phyloP scores from a whole-genome alignment of 108 stramenopile species.

The Cyclostephanos invisitatus region DNA sequence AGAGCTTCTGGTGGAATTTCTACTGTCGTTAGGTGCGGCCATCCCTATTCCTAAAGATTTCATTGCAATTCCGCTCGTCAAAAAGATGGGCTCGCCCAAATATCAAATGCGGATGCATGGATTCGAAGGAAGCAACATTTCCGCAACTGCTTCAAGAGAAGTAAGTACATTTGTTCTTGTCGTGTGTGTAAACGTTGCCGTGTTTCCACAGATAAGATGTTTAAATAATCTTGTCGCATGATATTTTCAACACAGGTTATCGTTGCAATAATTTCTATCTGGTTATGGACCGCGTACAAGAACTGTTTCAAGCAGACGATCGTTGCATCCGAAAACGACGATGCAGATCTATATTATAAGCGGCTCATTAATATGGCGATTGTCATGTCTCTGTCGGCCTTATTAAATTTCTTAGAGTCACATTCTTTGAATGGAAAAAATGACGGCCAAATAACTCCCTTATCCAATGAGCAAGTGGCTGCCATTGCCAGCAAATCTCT shows the following conservation, averaged over 20 bases:
- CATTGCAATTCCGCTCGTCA: conserved; percentile 51
- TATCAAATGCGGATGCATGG: conserved; percentile 31
- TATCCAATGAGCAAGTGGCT: conserved; percentile 40
- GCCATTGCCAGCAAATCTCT: conserved; percentile 59
- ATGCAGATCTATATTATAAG: conserved; percentile 67
- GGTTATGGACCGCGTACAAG: conserved; percentile 76
- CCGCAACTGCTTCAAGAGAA: conserved; percentile 28
- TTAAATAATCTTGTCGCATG: background rate
- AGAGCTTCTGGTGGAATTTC: conserved; percentile 28
- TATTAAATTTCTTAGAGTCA: conserved; percentile 42
- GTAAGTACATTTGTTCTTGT: conserved; percentile 11
- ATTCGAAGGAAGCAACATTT: conserved; percentile 22
- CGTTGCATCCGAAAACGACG: conserved; percentile 57
- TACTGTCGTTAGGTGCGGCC: conserved; percentile 59
- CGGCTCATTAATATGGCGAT: conserved; percentile 68
- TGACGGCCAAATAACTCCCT: conserved; percentile 13
- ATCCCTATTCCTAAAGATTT: conserved; percentile 72
- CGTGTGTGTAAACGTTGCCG: background rate
- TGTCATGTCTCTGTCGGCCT: conserved; percentile 45
- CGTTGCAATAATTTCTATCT: conserved; percentile 61
- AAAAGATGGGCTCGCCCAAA: conserved; percentile 44
- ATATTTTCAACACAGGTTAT: conserved; percentile 22
- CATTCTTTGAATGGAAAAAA: conserved; percentile 9
- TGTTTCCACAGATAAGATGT: no score
- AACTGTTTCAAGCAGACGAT: conserved; percentile 59